Evolutionary conservation across 2,329 filamentous ascomycete species (phyloP).

Genomic region (Aureobasidium sp.): DNA sequence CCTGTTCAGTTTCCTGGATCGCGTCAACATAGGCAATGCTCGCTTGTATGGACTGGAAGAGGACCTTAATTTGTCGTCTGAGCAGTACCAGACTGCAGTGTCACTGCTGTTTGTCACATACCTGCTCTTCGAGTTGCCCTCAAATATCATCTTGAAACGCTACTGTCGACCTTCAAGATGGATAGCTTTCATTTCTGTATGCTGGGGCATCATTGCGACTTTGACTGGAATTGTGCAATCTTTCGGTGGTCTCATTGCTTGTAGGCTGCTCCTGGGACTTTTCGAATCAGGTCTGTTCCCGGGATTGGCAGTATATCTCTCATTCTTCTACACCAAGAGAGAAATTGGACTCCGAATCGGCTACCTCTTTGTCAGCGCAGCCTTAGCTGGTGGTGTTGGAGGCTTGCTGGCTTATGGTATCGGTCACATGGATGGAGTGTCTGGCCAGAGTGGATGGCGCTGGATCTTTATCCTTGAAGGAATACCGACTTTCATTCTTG

Average conservation of each 20-base stretch:
- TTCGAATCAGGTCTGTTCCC: conserved; percentile 66
- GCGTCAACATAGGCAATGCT: conserved; percentile 50
- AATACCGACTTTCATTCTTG: conserved; percentile 46
- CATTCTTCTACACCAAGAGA: conserved; percentile 67
- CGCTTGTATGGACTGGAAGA: conserved; percentile 54
- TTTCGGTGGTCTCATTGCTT: conserved; percentile 57
- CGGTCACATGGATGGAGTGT: conserved; percentile 60
- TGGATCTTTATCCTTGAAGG: conserved; percentile 57
- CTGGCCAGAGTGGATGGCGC: conserved; percentile 59
- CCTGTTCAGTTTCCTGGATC: conserved; percentile 66
- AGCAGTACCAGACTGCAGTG: conserved; percentile 55
- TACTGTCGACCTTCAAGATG: conserved; percentile 33
- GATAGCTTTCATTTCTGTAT: conserved; percentile 48
- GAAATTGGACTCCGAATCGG: conserved; percentile 65
- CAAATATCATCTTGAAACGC: conserved; percentile 39
- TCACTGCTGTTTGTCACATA: conserved; percentile 39
- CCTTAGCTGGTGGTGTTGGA: conserved; percentile 62
- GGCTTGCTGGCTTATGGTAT: conserved; percentile 67
- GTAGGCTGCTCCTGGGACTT: conserved; percentile 58
- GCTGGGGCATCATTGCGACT: conserved; percentile 60
- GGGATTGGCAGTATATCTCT: conserved; percentile 56
- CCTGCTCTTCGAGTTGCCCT: conserved; percentile 36
- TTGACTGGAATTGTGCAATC: conserved; percentile 59
- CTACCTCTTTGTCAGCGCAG: conserved; percentile 63
- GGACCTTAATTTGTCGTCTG: conserved; percentile 51